Percentiles rank a stretch among this genome's conserved stretches.
These are phyloP conservation scores for Cryptococcus deneoformans DNA, from an alignment of 1,284 basidiomycete species.

Conservation along the genomic window DNA sequence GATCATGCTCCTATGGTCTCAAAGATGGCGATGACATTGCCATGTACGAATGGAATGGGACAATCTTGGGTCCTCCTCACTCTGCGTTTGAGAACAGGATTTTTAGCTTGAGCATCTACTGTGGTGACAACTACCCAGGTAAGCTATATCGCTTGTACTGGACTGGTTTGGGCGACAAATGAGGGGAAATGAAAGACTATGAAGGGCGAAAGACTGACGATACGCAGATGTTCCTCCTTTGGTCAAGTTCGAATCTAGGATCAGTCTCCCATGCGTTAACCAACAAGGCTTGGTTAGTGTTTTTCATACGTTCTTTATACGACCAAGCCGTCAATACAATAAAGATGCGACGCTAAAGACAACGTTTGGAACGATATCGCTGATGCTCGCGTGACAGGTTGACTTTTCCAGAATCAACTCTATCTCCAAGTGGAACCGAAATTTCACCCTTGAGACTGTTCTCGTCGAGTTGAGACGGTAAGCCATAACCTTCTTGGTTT, in stretches of 20 bases:
- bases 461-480: slow-evolving; percentile 88
- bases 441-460: slow-evolving; percentile 76
- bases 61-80: slow-evolving; percentile 97
- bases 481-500: slow-evolving; percentile 33
- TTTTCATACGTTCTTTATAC: neutral
- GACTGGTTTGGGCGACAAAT: neutral
- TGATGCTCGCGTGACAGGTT: slow-evolving; percentile 53
- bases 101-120: slow-evolving; percentile 90
- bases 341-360: no score
- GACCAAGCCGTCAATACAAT: no score
- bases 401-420: slow-evolving; percentile 67
- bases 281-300: slow-evolving; percentile 59
- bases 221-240: slow-evolving; percentile 42
- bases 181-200: neutral
- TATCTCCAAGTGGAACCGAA: slow-evolving; percentile 69
- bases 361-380: neutral
- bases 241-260: slow-evolving; percentile 72
- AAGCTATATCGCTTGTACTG: slow-evolving; percentile 27
- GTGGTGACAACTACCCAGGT: slow-evolving; percentile 81
- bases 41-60: slow-evolving; percentile 99
- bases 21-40: slow-evolving; percentile 89
- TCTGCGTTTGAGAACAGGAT: slow-evolving; percentile 98
- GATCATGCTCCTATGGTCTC: slow-evolving; percentile 91
- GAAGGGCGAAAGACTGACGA: neutral
- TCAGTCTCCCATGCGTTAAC: slow-evolving; percentile 94